These are phyloP conservation scores for Saccharomyces uvarum DNA, from an alignment of 1,139 yeast genomes.

Conservation along the genomic window DNA sequence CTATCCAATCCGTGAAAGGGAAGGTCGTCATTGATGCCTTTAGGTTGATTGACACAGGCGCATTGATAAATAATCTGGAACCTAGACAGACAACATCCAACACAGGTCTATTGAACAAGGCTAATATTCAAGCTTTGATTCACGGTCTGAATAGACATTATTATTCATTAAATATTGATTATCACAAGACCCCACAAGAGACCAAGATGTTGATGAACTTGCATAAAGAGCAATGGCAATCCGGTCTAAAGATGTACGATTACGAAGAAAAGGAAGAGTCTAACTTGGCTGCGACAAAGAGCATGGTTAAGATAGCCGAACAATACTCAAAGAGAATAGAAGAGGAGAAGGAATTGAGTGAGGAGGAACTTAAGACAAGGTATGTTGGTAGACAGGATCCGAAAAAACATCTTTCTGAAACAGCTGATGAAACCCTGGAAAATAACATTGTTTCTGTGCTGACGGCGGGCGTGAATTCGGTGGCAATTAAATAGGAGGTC, in stretches of 20 bases:
- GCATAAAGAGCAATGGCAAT: slow-evolving; percentile 95
- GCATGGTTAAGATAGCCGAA: slow-evolving; percentile 84
- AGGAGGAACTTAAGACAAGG: slow-evolving; percentile 85
- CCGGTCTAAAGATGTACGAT: slow-evolving; percentile 75
- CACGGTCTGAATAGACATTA: slow-evolving; percentile 97
- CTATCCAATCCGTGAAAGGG: slow-evolving; percentile 96
- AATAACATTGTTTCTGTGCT: slow-evolving; percentile 81
- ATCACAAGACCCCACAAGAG: slow-evolving; percentile 86
- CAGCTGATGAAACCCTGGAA: slow-evolving; percentile 79
- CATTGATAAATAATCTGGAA: slow-evolving; percentile 92
- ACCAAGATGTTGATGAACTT: slow-evolving; percentile 89
- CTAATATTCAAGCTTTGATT: slow-evolving; percentile 94
- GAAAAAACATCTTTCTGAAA: slow-evolving; percentile 88
- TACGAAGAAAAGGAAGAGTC: slow-evolving; percentile 71
- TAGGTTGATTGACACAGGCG: slow-evolving; percentile 81
- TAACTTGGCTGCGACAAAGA: slow-evolving; percentile 64
- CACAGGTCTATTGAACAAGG: slow-evolving; percentile 90
- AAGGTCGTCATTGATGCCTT: slow-evolving; percentile 98
- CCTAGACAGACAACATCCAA: slow-evolving; percentile 97
- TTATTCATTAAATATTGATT: slow-evolving; percentile 90
- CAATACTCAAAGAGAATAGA: slow-evolving; percentile 84
- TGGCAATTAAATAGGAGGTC: slow-evolving; percentile 56
- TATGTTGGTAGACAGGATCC: slow-evolving; percentile 99
- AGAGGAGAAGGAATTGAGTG: slow-evolving; percentile 83
- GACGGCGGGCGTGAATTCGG: slow-evolving; percentile 82